phyloP scores from a whole-genome alignment of 441 rosid species.

The Breynia disticha region DNA sequence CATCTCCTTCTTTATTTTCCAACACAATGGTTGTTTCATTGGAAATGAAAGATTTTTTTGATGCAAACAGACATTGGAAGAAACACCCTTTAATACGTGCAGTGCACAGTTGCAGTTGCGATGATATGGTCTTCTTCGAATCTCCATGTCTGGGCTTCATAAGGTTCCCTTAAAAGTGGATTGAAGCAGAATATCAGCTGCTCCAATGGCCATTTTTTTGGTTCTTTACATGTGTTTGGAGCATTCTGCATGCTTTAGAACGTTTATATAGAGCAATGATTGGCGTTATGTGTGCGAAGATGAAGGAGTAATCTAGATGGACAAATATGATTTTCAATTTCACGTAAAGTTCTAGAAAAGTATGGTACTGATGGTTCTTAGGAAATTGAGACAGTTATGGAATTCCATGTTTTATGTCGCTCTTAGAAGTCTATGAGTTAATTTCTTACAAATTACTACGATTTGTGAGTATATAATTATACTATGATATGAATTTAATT shows the following conservation, averaged over 20 bases:
- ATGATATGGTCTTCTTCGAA: conserved; percentile 26
- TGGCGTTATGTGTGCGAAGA: neutral
- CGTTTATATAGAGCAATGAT: neutral
- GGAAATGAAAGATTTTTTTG: conserved; percentile 17
- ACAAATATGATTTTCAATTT: neutral
- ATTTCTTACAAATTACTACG: no score
- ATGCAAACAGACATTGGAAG: conserved; percentile 7
- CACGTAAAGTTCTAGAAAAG: neutral
- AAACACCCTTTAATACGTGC: conserved; percentile 18
- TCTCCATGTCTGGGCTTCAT: conserved; percentile 13
- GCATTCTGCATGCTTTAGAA: neutral
- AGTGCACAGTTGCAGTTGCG: conserved; percentile 29
- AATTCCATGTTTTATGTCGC: no score
- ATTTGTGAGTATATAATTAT: no score
- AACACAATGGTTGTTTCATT: conserved; percentile 14
- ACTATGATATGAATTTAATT: no score
- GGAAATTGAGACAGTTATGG: neutral
- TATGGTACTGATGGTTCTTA: neutral
- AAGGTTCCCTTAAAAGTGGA: conserved; percentile 19
- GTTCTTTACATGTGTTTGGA: neutral
- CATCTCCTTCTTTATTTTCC: no score
- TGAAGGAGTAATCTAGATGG: neutral
- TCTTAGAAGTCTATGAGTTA: no score
- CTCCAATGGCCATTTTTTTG: conserved; percentile 15
- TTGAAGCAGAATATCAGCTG: conserved; percentile 17